phyloP scores from a whole-genome alignment of 1,139 yeast genomes.

The Magnusiomyces paraingens region DNA sequence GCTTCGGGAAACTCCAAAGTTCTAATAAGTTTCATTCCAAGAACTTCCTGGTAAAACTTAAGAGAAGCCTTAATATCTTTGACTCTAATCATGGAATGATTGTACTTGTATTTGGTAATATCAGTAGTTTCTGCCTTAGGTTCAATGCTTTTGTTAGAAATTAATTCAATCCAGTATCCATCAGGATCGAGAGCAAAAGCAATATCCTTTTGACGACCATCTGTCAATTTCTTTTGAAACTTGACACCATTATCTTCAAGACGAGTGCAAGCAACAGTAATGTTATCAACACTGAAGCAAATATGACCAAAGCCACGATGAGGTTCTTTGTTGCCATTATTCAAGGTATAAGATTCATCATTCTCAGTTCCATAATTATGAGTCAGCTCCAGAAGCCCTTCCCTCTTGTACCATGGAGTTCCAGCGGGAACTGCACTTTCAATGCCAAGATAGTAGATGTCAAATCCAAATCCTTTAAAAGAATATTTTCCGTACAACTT shows the following conservation, averaged over 20 bases:
- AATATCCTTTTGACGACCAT: constrained; percentile 88
- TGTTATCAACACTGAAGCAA: constrained; percentile 79
- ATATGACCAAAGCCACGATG: constrained; percentile 92
- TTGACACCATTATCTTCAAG: constrained; percentile 52
- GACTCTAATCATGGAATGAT: constrained; percentile 90
- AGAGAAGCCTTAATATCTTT: constrained; percentile 75
- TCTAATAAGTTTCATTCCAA: constrained; percentile 72
- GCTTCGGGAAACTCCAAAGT: constrained; percentile 56
- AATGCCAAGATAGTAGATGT: constrained; percentile 63
- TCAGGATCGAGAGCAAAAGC: constrained; percentile 95
- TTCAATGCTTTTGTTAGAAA: constrained; percentile 50
- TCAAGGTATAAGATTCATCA: constrained; percentile 51
- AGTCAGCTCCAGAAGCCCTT: constrained; percentile 78
- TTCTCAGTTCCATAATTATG: constrained; percentile 72
- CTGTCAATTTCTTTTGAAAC: constrained; percentile 76
- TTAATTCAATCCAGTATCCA: constrained; percentile 93
- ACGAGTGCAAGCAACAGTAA: constrained; percentile 52
- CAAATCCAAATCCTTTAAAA: constrained; percentile 51
- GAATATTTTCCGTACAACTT: constrained; percentile 48
- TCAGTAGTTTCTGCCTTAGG: constrained; percentile 27
- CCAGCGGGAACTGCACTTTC: constrained; percentile 42
- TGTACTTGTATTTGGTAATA: constrained; percentile 50
- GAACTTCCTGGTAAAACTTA: constrained; percentile 64
- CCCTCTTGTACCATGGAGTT: constrained; percentile 51
- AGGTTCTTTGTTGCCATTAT: constrained; percentile 80